Percentiles rank a stretch among this genome's conserved stretches.
phyloP scores from a whole-genome alignment of 345 rosid genomes.

The Conringia planisiliqua region DNA sequence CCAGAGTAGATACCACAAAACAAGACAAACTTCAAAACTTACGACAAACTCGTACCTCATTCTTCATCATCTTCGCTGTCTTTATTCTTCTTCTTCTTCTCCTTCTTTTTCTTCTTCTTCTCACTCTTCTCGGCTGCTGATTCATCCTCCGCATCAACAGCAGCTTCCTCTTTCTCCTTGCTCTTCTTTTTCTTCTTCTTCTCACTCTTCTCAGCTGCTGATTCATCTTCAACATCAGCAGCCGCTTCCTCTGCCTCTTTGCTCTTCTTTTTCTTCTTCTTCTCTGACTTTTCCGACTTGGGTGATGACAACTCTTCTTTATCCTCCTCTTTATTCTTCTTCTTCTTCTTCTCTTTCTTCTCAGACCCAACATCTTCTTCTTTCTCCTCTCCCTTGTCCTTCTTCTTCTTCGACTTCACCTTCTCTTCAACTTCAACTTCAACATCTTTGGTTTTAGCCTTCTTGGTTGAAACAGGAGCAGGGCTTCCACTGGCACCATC shows the following conservation, averaged over 20 bases:
- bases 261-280: slow-evolving; percentile 72
- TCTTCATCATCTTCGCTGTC: slow-evolving; percentile 35
- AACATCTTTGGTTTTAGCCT: slow-evolving; percentile 40
- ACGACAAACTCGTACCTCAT: slow-evolving; percentile 4
- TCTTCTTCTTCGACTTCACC: slow-evolving; percentile 45
- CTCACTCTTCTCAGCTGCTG: slow-evolving; percentile 50
- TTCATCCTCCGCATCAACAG: slow-evolving; percentile 37
- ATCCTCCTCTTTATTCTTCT: slow-evolving; percentile 46
- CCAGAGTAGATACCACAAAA: slow-evolving; percentile 20
- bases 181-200: slow-evolving; percentile 73
- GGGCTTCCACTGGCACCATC: slow-evolving; percentile 50
- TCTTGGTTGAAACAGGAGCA: slow-evolving; percentile 50
- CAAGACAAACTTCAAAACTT: slow-evolving; percentile 6
- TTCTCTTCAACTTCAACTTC: slow-evolving; percentile 32
- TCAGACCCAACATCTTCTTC: slow-evolving; percentile 40
- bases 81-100: slow-evolving; percentile 44
- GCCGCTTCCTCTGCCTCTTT: slow-evolving; percentile 47
- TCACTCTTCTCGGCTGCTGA: slow-evolving; percentile 50
- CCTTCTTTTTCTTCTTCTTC: slow-evolving; percentile 70
- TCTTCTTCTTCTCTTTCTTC: slow-evolving; percentile 48
- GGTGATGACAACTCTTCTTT: slow-evolving; percentile 44
- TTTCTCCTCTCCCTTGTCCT: slow-evolving; percentile 50
- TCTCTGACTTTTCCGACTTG: slow-evolving; percentile 71
- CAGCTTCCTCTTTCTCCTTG: slow-evolving; percentile 47
- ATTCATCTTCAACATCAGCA: slow-evolving; percentile 38